Percentiles rank a stretch among this genome's conserved stretches.
Evolutionary conservation across 768 basidiomycete genomes (phyloP).

Genomic region (Amanita molliuscula): DNA sequence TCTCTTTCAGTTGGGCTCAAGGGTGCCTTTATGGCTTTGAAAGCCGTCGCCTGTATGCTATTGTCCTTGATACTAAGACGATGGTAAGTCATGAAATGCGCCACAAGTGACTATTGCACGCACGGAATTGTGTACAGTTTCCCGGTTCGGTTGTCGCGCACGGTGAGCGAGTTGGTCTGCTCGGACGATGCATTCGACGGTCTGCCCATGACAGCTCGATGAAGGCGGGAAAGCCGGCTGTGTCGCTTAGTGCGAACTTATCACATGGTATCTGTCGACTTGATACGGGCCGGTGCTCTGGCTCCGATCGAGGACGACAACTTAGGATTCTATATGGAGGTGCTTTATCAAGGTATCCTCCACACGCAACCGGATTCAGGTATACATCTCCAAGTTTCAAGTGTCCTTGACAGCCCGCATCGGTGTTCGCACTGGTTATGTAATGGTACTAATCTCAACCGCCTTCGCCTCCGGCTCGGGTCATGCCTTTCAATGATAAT

Average conservation of each 20-base stretch:
- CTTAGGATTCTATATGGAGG: too few relatives aligned
- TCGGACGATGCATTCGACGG: slow-evolving; percentile 9
- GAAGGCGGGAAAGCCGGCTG: neutral
- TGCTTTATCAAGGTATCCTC: too few relatives aligned
- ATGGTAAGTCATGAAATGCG: neutral
- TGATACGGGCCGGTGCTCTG: too few relatives aligned
- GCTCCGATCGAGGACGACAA: neutral
- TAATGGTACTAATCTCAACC: too few relatives aligned
- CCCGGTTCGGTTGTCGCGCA: slow-evolving; percentile 80
- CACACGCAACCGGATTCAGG: too few relatives aligned
- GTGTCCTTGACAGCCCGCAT: too few relatives aligned
- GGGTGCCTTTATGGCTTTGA: slow-evolving; percentile 65
- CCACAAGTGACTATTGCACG: slow-evolving; percentile 18
- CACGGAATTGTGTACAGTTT: slow-evolving; percentile 67
- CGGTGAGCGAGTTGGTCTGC: slow-evolving; percentile 37
- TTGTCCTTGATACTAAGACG: slow-evolving; percentile 66
- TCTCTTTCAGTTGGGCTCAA: slow-evolving; percentile 48
- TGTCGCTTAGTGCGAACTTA: neutral
- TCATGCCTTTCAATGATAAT: too few relatives aligned
- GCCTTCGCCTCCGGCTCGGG: too few relatives aligned
- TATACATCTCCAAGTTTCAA: too few relatives aligned
- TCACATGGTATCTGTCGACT: neutral
- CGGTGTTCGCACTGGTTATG: neutral
- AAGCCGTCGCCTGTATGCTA: slow-evolving; percentile 67
- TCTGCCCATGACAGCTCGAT: slow-evolving; percentile 17